Conservation (phyloP, 768 basidiomycete genomes). For the Cyathus striatus region DNA sequence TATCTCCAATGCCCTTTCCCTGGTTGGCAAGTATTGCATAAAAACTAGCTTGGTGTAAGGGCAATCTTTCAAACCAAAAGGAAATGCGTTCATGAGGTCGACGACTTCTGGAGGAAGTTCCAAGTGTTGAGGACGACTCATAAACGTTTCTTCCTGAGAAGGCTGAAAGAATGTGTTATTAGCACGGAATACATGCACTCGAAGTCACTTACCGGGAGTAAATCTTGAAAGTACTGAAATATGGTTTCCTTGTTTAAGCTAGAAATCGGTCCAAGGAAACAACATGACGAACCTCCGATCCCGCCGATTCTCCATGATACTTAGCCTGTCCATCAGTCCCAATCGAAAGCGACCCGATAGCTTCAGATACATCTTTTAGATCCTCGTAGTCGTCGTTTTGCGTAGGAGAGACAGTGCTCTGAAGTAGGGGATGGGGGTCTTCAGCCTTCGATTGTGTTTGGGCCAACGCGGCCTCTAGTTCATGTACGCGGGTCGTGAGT, state of each 20-base stretch:
- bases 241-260: not conserved
- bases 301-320: slow-evolving; percentile 46
- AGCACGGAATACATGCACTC: not conserved
- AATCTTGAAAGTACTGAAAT: slow-evolving; percentile 32
- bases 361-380: slow-evolving; percentile 27
- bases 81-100: slow-evolving; percentile 42
- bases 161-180: slow-evolving; percentile 2
- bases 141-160: slow-evolving; percentile 13
- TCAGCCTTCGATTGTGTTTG: slow-evolving; percentile 13
- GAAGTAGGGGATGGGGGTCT: slow-evolving; percentile 11
- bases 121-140: slow-evolving; percentile 14
- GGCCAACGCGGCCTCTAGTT: slow-evolving; percentile 39
- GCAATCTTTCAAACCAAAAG: slow-evolving; percentile 38
- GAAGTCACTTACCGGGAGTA: slow-evolving; percentile 23
- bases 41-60: slow-evolving; percentile 32
- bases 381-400: slow-evolving; percentile 9
- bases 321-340: slow-evolving; percentile 41
- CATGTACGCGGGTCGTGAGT: slow-evolving; percentile 34
- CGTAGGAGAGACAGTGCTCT: slow-evolving; percentile 1
- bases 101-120: slow-evolving; percentile 38
- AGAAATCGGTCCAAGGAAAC: not conserved
- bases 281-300: slow-evolving; percentile 38
- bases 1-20: slow-evolving; percentile 31
- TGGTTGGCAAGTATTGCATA: slow-evolving; percentile 32
- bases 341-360: slow-evolving; percentile 44